These are phyloP conservation scores for Sugiyamaella pinicola DNA, from an alignment of 1,139 yeast species.

Conservation along the genomic window DNA sequence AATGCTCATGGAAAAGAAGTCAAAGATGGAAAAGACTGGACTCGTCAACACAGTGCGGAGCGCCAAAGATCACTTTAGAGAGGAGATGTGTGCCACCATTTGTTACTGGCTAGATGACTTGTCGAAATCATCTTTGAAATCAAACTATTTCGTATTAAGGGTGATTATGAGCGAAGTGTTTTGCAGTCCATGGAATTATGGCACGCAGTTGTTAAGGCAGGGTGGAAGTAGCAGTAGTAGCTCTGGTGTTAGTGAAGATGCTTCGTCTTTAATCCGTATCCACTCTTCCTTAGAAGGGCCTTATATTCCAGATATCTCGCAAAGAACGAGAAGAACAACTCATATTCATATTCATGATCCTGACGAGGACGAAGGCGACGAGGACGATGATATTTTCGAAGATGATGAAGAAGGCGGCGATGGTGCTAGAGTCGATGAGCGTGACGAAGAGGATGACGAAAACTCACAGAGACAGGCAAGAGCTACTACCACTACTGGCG, in stretches of 20 bases:
- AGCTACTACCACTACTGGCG: neutral
- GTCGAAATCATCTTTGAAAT: constrained; percentile 57
- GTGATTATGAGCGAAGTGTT: constrained; percentile 59
- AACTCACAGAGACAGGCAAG: neutral
- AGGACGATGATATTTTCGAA: constrained; percentile 9
- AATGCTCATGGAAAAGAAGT: constrained; percentile 56
- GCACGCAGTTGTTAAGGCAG: constrained; percentile 10
- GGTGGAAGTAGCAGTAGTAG: constrained; percentile 1
- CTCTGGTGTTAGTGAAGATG: constrained; percentile 12
- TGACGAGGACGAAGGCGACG: constrained; percentile 16
- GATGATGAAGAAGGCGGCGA: constrained; percentile 24
- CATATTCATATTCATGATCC: constrained; percentile 16
- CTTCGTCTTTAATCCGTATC: constrained; percentile 20
- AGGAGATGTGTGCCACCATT: constrained; percentile 78
- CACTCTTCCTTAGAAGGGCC: constrained; percentile 27
- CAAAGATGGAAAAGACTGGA: constrained; percentile 58
- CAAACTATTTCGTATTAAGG: constrained; percentile 52
- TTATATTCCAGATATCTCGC: constrained; percentile 27
- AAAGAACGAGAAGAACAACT: constrained; percentile 9
- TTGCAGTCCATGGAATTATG: constrained; percentile 55
- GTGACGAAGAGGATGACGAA: constrained; percentile 7
- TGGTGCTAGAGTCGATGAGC: constrained; percentile 15
- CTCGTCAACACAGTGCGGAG: constrained; percentile 68
- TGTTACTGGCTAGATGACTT: constrained; percentile 65
- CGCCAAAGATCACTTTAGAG: constrained; percentile 71